phyloP scores from a whole-genome alignment of 768 basidiomycete species.

The Mycena metata region DNA sequence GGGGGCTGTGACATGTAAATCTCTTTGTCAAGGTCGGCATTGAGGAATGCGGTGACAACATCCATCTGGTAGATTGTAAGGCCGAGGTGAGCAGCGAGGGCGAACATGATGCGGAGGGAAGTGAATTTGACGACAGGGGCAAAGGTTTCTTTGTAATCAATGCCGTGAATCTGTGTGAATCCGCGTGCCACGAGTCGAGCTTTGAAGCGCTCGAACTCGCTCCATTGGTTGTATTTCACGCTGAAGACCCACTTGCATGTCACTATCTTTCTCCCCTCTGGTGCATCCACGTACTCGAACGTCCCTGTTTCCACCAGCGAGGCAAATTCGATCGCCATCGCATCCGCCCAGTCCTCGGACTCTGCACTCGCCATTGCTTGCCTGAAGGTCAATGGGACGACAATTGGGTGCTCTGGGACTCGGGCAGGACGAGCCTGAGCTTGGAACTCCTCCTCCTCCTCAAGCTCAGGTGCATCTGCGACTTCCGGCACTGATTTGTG shows the following conservation, averaged over 20 bases:
- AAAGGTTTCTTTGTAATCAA: background rate
- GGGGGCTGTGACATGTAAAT: constrained; percentile 1
- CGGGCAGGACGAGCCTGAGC: background rate
- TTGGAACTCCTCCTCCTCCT: constrained; percentile 6
- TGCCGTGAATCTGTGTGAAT: background rate
- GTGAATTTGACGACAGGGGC: background rate
- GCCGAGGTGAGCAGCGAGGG: background rate
- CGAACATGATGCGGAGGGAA: background rate
- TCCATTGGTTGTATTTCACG: constrained; percentile 1
- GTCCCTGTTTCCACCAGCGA: background rate
- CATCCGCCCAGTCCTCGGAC: background rate
- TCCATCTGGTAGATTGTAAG: constrained; percentile 11
- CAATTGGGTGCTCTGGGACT: background rate
- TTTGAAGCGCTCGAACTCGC: constrained; percentile 1
- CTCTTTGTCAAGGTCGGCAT: background rate
- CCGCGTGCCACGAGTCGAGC: background rate
- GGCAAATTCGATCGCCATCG: background rate
- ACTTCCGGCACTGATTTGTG: background rate
- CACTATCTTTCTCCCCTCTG: background rate
- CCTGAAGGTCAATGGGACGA: background rate
- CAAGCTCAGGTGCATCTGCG: background rate
- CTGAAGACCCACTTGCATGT: constrained; percentile 6
- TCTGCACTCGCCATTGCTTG: constrained; percentile 4
- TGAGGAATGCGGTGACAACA: constrained; percentile 4
- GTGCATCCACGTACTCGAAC: background rate